phyloP scores from a whole-genome alignment of 208 protist species.

The Angomonas deanei region DNA sequence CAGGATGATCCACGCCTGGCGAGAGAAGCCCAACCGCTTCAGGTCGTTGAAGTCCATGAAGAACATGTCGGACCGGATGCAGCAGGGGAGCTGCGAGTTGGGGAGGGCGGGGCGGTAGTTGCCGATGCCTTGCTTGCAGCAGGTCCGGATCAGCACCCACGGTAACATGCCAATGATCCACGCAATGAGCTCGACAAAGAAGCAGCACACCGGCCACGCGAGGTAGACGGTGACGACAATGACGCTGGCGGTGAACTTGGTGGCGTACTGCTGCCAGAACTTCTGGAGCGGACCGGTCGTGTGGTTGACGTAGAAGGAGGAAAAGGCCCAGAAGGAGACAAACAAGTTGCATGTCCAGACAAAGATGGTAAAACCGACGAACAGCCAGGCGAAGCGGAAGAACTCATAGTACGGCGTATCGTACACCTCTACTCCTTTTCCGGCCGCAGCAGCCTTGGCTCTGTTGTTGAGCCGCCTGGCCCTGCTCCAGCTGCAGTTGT shows the following conservation, averaged over 20 bases:
- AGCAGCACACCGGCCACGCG: constrained; percentile 66
- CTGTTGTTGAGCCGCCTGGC: constrained; percentile 17
- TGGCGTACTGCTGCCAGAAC: constrained; percentile 48
- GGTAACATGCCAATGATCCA: constrained; percentile 56
- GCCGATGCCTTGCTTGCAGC: constrained; percentile 52
- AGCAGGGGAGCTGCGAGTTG: constrained; percentile 61
- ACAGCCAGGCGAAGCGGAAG: constrained; percentile 73
- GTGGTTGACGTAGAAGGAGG: constrained; percentile 34
- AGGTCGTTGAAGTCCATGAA: constrained; percentile 80
- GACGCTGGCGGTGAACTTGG: constrained; percentile 40
- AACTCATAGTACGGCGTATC: constrained; percentile 82
- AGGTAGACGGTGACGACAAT: constrained; percentile 68
- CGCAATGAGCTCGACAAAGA: constrained; percentile 53
- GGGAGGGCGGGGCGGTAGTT: constrained; percentile 65
- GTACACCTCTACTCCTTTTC: constrained; percentile 60
- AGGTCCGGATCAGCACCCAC: constrained; percentile 58
- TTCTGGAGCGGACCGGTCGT: constrained; percentile 41
- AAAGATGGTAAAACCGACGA: constrained; percentile 57
- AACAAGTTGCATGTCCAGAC: constrained; percentile 54
- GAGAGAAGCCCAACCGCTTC: constrained; percentile 71
- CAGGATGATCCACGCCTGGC: constrained; percentile 59
- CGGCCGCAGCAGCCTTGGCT: constrained; percentile 19
- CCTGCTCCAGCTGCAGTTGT: constrained; percentile 30
- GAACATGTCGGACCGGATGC: constrained; percentile 81
- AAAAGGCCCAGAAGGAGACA: constrained; percentile 58